phyloP scores from a whole-genome alignment of 2,329 filamentous ascomycete genomes.

The Xylaria sp. region DNA sequence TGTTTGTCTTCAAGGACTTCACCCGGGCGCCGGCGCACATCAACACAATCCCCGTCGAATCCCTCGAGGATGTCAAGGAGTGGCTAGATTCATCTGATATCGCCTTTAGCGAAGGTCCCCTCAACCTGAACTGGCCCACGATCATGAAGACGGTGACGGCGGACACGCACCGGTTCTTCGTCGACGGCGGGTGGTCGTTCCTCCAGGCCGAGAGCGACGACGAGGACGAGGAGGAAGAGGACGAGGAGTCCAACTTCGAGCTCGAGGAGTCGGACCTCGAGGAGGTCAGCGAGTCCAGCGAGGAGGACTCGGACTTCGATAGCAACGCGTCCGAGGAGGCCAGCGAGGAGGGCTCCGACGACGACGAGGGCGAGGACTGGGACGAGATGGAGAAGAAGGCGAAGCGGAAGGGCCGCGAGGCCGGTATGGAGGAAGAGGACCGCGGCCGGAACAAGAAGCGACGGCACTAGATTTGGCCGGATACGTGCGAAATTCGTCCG shows the following conservation, averaged over 20 bases:
- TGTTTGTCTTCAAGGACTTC: conserved; percentile 98
- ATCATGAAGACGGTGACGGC: conserved; percentile 99
- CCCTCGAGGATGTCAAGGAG: conserved; percentile 92
- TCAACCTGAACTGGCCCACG: conserved; percentile 98
- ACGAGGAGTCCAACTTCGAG: conserved; percentile 92
- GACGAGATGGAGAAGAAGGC: conserved; percentile 92
- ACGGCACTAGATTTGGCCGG: conserved; percentile 44
- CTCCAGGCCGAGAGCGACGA: conserved; percentile 85
- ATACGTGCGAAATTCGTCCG: background rate
- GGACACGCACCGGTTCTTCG: conserved; percentile 93
- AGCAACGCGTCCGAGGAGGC: conserved; percentile 85
- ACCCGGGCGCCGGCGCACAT: conserved; percentile 87
- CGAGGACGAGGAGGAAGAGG: conserved; percentile 78
- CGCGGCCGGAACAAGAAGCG: conserved; percentile 71
- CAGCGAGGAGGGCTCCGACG: conserved; percentile 71
- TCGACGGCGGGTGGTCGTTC: conserved; percentile 94
- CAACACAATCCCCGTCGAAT: conserved; percentile 97
- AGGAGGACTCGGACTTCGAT: conserved; percentile 92
- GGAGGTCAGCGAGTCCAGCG: conserved; percentile 72
- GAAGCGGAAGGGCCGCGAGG: conserved; percentile 77
- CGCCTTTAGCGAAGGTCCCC: conserved; percentile 87
- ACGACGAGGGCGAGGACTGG: conserved; percentile 87
- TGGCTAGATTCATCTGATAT: conserved; percentile 97
- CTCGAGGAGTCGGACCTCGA: conserved; percentile 85
- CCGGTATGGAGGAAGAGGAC: conserved; percentile 74